Conservation (phyloP, 345 rosid genomes). For the Eucalyptus sideroxylon region DNA sequence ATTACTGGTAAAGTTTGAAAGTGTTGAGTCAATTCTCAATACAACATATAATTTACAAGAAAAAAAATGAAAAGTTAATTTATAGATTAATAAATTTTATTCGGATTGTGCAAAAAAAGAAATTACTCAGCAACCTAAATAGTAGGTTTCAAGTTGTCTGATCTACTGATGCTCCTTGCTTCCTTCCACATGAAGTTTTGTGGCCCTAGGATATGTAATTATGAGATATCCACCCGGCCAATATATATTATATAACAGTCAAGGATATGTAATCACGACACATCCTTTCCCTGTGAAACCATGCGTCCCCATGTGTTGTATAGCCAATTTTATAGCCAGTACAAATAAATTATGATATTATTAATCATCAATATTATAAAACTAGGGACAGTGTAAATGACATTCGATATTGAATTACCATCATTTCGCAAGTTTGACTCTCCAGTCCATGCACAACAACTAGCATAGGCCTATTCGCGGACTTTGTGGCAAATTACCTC, state of each 20-base stretch:
- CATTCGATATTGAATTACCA: background rate
- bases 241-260: background rate
- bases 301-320: background rate
- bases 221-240: background rate
- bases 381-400: too few species aligned
- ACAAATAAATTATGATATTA: background rate
- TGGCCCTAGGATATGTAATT: background rate
- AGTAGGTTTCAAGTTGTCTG: background rate
- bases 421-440: too few species aligned
- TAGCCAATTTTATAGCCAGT: background rate
- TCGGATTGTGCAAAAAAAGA: too few species aligned
- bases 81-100: background rate
- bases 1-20: background rate
- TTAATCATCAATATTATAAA: background rate
- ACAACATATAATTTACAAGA: too few species aligned
- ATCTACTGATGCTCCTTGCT: background rate
- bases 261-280: background rate
- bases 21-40: background rate
- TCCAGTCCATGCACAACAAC: background rate
- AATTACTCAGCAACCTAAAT: background rate
- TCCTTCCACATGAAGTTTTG: background rate
- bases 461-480: background rate
- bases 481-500: rapidly evolving
- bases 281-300: background rate
- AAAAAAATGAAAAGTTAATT: too few species aligned